Base-by-base conservation (phyloP, 2,329 filamentous ascomycete species). In the Alternaria tenuissima region DNA sequence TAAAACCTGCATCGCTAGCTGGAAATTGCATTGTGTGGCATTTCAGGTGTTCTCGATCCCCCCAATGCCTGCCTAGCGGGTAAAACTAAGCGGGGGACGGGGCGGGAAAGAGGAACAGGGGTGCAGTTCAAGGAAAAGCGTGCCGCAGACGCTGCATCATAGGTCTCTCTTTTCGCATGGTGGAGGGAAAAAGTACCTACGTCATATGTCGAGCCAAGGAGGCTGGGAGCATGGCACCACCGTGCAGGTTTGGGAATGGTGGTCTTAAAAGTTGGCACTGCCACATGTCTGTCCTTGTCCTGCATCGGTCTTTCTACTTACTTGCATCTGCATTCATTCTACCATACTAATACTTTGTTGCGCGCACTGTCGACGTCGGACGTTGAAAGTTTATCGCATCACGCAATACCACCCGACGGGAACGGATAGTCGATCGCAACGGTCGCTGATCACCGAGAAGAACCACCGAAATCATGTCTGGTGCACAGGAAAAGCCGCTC, bases 401-500 rank as follows among this genome's bases (percentile, higher is more conserved):
- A 41, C 52, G 41, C 41, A 44, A 47, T 47, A 32, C 7, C 16
- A 52, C 36, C 52, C 39, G 30, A 44, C 52, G 52, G 51, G 51
- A 53, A 43, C 54, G 46, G 54, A 52, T 57, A 57, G 34, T 54
- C 42, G 41, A 24, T 36, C 38, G 38, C 32, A 58, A 58, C 55
- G 49, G 55, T 58, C 55, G 55, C 55, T 47, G 44, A 53, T 44
- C 30, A 56, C 24, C 48, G 48, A 30, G 22, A 39, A 52, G 20
- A 39, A 51, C 26, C 30, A 30, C 42, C 20, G 30, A 52, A 8
- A 53, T 60, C 69, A 76, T 76, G 73, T 62, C 73, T 38, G 62
- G 56, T 41, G 47, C 52, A 20, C 67, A 67, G 34, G 71, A 75
- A n/a, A 76, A 75, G 61, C 73, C 70, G 69, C 73, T 76, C 69